Evolutionary conservation across 2,329 filamentous ascomycete species (phyloP).

Genomic region (Xylariaceae sp.): DNA sequence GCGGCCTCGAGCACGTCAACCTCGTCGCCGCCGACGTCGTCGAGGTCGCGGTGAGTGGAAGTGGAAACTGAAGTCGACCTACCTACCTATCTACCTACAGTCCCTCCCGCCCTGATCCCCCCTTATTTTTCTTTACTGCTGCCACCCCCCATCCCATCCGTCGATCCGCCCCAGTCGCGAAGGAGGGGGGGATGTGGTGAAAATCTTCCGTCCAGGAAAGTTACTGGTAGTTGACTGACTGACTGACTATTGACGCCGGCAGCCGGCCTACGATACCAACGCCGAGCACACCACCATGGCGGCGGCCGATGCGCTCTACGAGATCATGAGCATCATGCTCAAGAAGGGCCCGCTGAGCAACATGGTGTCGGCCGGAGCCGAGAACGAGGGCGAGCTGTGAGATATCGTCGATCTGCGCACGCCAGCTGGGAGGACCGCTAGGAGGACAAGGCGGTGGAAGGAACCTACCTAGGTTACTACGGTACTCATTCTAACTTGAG

Average conservation of each 20-base stretch:
- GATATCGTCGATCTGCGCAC: too few species aligned
- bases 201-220: too few species aligned
- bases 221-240: too few species aligned
- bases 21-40: constrained; percentile 65
- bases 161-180: background rate
- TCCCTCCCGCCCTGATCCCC: too few species aligned
- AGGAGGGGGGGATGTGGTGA: background rate
- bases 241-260: constrained; percentile 1
- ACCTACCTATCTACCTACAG: too few species aligned
- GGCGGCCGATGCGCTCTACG: constrained; percentile 56
- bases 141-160: background rate
- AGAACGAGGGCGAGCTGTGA: constrained; percentile 16
- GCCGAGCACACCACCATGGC: constrained; percentile 53
- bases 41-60: constrained; percentile 51
- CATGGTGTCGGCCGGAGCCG: constrained; percentile 13
- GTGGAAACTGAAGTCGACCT: too few species aligned
- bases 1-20: constrained; percentile 62
- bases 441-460: too few species aligned
- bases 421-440: too few species aligned
- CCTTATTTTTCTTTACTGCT: background rate
- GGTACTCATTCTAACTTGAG: too few species aligned
- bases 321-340: constrained; percentile 67
- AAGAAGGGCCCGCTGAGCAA: constrained; percentile 55
- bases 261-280: constrained; percentile 56
- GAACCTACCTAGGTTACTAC: too few species aligned